Evolutionary conservation across 2,329 filamentous ascomycete species (phyloP), one percentile per base, ranked within the genome.

Genomic region (Chaetomium olivaceum): DNA sequence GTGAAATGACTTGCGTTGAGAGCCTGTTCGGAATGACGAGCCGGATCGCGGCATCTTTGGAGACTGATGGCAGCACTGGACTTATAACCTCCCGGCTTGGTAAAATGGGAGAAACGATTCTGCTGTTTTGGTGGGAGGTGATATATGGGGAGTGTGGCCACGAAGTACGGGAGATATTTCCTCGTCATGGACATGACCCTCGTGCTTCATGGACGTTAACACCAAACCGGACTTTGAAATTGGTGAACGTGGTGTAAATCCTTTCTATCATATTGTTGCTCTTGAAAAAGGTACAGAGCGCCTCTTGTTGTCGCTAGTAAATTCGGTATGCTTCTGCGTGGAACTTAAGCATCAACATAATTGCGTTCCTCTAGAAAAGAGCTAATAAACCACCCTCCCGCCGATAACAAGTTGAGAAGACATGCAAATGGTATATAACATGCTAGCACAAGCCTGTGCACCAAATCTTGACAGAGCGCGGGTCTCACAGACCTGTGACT

Each of bases 351-450:
- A 7, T 43, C 31, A 54, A 31, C 51, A 54, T 54, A 5, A 19
- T 25, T 54, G 23, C 27, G 33, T 7, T 16, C 25, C 4, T 16
- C 19, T 11, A 25, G 68, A 67, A 67, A 62, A 55, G 56, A 59
- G 31, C 64, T 63, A 39, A n/a, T n/a, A 43, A 39, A 19, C 52
- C 19, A 36, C 27, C 19, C 39, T 23, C 8, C 16, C 14, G 12
- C 19, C 14, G 43, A 64, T 54, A 59, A 57, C 54, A 25, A 58
- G 61, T 36, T 65, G 29, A 60, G 62, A 48, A 67, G 67, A 62
- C 55, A 71, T 71, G 63, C 67, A 71, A 57, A 68, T 70, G 52
- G 51, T 69, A 64, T 19, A 52, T 56, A 63, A 70, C 48, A 70
- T 68, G 62, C 69, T 62, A 23, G 59, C 67, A 61, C 62, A 61